phyloP scores from a whole-genome alignment of 768 basidiomycete species.

The Cystofilobasidium bisporidii region DNA sequence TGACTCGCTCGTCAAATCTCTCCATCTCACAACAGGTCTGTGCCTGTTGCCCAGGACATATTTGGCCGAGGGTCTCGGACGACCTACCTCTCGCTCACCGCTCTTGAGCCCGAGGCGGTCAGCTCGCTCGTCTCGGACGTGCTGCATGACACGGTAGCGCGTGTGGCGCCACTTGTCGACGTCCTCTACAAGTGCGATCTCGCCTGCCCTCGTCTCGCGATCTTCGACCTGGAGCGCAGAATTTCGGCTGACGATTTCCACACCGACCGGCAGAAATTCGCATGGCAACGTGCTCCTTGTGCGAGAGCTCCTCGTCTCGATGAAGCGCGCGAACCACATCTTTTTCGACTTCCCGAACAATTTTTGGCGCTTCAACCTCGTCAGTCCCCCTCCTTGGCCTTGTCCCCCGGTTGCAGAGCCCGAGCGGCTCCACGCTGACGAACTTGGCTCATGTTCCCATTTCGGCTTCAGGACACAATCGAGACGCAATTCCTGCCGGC shows the following conservation, averaged over 20 bases:
- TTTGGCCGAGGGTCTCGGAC: constrained; percentile 52
- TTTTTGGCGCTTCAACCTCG: constrained; percentile 56
- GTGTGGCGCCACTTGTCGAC: constrained; percentile 49
- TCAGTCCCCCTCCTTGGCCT: not conserved
- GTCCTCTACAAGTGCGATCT: constrained; percentile 49
- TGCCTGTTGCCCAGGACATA: constrained; percentile 45
- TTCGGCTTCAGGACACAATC: constrained; percentile 40
- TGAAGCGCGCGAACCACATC: constrained; percentile 55
- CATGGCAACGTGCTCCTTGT: constrained; percentile 64
- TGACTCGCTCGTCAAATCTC: no score
- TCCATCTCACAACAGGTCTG: constrained; percentile 37
- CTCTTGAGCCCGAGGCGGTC: constrained; percentile 52
- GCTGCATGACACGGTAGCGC: constrained; percentile 52
- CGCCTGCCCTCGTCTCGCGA: not conserved
- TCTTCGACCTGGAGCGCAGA: no score
- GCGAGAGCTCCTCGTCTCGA: constrained; percentile 53
- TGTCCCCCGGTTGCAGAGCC: not conserved
- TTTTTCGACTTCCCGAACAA: constrained; percentile 57
- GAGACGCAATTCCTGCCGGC: constrained; percentile 48
- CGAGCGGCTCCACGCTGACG: no score
- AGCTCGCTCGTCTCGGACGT: constrained; percentile 55
- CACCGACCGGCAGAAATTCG: constrained; percentile 44
- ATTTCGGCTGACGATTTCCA: no score
- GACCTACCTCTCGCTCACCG: constrained; percentile 61
- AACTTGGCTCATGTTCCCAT: not conserved